Base-by-base conservation (phyloP, 2,329 filamentous ascomycete genomes). In the Metarhizium rileyi region DNA sequence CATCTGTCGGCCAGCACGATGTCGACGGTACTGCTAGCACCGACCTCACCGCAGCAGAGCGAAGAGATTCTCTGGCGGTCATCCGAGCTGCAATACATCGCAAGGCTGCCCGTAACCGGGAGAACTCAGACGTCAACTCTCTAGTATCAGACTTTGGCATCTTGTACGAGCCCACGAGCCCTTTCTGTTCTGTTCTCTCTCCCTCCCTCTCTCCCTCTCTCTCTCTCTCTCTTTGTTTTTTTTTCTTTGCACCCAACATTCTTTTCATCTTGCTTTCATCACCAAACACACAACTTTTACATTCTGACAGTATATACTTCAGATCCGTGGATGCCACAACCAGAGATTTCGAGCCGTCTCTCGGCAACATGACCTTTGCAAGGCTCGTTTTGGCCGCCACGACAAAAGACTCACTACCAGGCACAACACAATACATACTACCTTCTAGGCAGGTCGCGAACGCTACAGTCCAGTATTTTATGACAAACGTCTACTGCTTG, bases 311-410 rank as follows among this genome's bases (percentile, higher is more conserved):
- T 23, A 12, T 7, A 20, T 2, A 33, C 18, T 26, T 12, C 59
- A 93, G 89, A 50, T 89, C 91, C 5, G 88, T 98, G 61, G 95
- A 95, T 70, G 90, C 93, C 26, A 96, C 90, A 0, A 91, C 90
- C 1, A 80, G 90, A 61, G 93, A 97, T 66, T 96, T 96, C 62
- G 89, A 95, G 64, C 86, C 89, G 8, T 89, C 90, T 51, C 83
- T 86, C 27, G 86, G 82, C 52, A 89, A 88, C 60, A 94, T 95
- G 78, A 95, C 90, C 0, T 96, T 96, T 74, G 88, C 90, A 25
- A 84, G 88, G 33, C 76, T 97, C 20, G 86, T 96, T 23, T 71
- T 95, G 26, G 87, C 87, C n/a, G 86, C 91, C 5, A 83, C 87
- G 35, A 80, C 80, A 9, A 87, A 88, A 57, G 83, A 90, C 60